Evolutionary conservation across 2,329 filamentous ascomycete species (phyloP), one percentile per base, ranked within the genome.

Genomic region (Hymenotorrendiella dingleyae): DNA sequence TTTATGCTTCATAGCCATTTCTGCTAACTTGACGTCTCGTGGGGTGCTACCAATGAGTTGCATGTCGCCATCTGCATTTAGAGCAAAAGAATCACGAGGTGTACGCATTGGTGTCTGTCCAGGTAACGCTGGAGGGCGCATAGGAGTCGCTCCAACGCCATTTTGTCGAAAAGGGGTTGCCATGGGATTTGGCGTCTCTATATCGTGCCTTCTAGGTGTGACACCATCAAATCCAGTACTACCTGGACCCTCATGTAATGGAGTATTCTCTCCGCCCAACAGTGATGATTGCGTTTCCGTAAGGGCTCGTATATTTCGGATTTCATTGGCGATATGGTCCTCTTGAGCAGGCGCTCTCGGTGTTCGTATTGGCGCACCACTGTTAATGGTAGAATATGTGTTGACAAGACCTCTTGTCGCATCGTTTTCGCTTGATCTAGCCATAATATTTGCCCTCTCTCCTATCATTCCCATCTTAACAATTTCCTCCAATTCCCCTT

Each of bases 381-480:
- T 82, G 60, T 93, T 84, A 40, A 95, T 78, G 28, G 78, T 81
- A 12, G 84, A 80, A 64, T 98, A 98, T 54, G 89, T 86, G 52
- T 87, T 88, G 45, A 97, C 77, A 34, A 98, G 72, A 4, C 90
- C 89, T 52, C 85, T 80, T 0, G 90, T 94, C 40, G 86, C 80
- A 59, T 88, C 80, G 51, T 90, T 94, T 46, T 95, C 88, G 61
- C 86, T 85, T 40, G 81, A 80, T 33, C 78, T 78, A 4, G 86
- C 87, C 62, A 86, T 72, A 49, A 74, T 70, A 57, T 82, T 89
- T 32, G 93, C 93, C 39, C 84, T 82, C 59, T 96, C 89, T 27
- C 91, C 93, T 47, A 89, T 79, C 76, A 94, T 86, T 33, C 93
- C 91, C 89, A 97, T 94, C 71, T 98, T 98, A 52, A 98, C 88